Conservation (phyloP, 2,329 filamentous ascomycete genomes). For the Orbilia ellipsospora region DNA sequence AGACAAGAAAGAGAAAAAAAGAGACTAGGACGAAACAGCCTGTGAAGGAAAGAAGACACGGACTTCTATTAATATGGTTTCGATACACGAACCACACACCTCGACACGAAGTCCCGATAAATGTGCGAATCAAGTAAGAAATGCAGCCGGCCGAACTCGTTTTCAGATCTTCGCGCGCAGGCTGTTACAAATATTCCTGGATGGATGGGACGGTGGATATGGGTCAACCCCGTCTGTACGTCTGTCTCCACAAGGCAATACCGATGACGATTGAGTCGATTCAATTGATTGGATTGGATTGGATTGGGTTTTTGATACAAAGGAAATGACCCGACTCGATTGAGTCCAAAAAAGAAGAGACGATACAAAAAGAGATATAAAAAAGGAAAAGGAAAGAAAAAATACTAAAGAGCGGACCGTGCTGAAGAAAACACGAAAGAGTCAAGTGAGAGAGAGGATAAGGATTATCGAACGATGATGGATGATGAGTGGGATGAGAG, state of each 20-base stretch:
- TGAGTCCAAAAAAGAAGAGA: neutral
- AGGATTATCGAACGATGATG: slow-evolving; percentile 7
- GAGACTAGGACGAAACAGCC: slow-evolving; percentile 11
- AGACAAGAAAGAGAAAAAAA: neutral
- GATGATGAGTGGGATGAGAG: neutral
- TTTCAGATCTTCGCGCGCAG: slow-evolving; percentile 27
- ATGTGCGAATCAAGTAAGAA: neutral
- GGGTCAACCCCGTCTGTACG: neutral
- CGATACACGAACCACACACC: neutral
- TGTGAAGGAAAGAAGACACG: slow-evolving; percentile 11
- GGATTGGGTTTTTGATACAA: neutral
- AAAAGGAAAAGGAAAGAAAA: slow-evolving; percentile 9
- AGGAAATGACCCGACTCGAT: neutral
- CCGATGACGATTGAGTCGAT: slow-evolving; percentile 1
- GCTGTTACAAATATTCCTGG: too few relatives aligned
- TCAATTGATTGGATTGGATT: neutral
- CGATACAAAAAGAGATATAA: slow-evolving; percentile 7
- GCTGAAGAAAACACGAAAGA: slow-evolving; percentile 32
- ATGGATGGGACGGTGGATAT: slow-evolving; percentile 18
- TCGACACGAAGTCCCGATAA: slow-evolving; percentile 21
- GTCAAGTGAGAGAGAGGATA: slow-evolving; percentile 10
- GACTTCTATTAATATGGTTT: slow-evolving; percentile 1
- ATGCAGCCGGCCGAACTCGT: slow-evolving; percentile 10
- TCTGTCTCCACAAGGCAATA: slow-evolving; percentile 30
- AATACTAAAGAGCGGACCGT: slow-evolving; percentile 41